These are phyloP conservation scores for Fusarium armeniacum DNA, from an alignment of 2,329 filamentous ascomycete genomes.

Conservation along the genomic window DNA sequence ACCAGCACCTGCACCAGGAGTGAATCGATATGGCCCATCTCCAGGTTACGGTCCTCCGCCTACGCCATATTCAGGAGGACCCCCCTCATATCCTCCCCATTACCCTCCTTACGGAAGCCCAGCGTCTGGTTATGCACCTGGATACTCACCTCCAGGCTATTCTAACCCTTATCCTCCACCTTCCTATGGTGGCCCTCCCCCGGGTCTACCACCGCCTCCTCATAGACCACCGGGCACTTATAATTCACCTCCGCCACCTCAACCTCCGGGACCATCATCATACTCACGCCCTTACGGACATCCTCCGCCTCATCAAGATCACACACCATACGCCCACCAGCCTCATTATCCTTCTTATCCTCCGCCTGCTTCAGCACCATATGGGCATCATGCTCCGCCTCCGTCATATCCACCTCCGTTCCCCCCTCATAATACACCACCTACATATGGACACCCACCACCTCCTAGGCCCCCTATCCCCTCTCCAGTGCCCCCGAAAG, in stretches of 20 bases:
- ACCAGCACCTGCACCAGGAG: slow-evolving; percentile 31
- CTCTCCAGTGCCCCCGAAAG: slow-evolving; percentile 31
- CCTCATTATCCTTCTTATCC: slow-evolving; percentile 41
- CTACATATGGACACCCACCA: slow-evolving; percentile 38
- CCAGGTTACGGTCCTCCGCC: slow-evolving; percentile 46
- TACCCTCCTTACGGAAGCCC: slow-evolving; percentile 46
- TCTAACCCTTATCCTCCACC: slow-evolving; percentile 48
- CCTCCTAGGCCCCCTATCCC: slow-evolving; percentile 28
- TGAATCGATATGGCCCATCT: slow-evolving; percentile 46
- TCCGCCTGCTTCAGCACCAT: slow-evolving; percentile 36
- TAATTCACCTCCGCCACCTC: slow-evolving; percentile 31
- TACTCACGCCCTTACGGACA: slow-evolving; percentile 45
- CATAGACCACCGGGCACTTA: slow-evolving; percentile 41
- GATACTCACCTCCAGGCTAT: slow-evolving; percentile 49
- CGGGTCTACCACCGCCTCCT: slow-evolving; percentile 44
- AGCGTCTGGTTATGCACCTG: slow-evolving; percentile 45
- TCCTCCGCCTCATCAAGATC: slow-evolving; percentile 37
- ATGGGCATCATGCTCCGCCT: slow-evolving; percentile 39
- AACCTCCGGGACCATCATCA: slow-evolving; percentile 34
- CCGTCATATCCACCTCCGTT: slow-evolving; percentile 44
- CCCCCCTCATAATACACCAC: slow-evolving; percentile 40
- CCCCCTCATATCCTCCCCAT: slow-evolving; percentile 44
- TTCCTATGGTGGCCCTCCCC: slow-evolving; percentile 38
- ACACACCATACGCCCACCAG: slow-evolving; percentile 40
- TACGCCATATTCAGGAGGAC: slow-evolving; percentile 45